These are phyloP conservation scores for Russula earlei DNA, from an alignment of 768 basidiomycete species.

Conservation along the genomic window DNA sequence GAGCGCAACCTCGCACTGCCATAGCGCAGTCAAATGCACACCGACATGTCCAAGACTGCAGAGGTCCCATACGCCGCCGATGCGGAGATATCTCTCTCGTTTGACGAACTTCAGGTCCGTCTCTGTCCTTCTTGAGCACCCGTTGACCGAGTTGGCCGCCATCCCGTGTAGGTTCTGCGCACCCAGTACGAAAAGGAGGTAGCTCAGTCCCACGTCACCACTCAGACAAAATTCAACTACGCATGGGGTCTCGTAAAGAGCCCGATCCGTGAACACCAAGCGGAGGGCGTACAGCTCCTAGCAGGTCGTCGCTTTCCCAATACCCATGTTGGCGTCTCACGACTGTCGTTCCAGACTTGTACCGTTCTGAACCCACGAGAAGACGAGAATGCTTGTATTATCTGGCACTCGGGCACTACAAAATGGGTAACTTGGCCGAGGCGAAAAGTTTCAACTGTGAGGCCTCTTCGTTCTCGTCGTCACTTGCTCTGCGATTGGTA, in stretches of 20 bases:
- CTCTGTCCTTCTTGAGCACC: neutral
- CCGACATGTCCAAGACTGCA: slow-evolving; percentile 41
- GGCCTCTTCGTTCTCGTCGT: slow-evolving; percentile 22
- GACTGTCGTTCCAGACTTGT: slow-evolving; percentile 56
- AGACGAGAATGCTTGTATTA: slow-evolving; percentile 95
- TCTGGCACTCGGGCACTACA: slow-evolving; percentile 91
- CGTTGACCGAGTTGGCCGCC: neutral
- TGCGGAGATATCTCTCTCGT: slow-evolving; percentile 79
- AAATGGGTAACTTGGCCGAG: slow-evolving; percentile 91
- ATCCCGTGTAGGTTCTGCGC: slow-evolving; percentile 58
- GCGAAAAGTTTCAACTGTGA: slow-evolving; percentile 87
- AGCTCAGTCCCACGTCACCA: slow-evolving; percentile 72
- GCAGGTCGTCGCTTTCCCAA: slow-evolving; percentile 49
- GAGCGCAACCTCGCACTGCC: neutral
- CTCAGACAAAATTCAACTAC: slow-evolving; percentile 97
- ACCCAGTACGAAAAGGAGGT: slow-evolving; percentile 86
- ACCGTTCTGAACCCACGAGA: slow-evolving; percentile 75
- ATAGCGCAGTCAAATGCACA: neutral
- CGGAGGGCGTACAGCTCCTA: slow-evolving; percentile 82
- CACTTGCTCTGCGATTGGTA: neutral
- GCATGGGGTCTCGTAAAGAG: slow-evolving; percentile 96
- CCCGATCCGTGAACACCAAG: slow-evolving; percentile 73
- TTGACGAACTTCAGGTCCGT: slow-evolving; percentile 80
- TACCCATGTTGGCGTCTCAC: neutral
- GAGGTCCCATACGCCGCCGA: slow-evolving; percentile 95